A percentile compares a stretch with the other conserved stretches of the same genome.
phyloP scores from a whole-genome alignment of 768 basidiomycete species.

The Holtermanniella nyarrowii region DNA sequence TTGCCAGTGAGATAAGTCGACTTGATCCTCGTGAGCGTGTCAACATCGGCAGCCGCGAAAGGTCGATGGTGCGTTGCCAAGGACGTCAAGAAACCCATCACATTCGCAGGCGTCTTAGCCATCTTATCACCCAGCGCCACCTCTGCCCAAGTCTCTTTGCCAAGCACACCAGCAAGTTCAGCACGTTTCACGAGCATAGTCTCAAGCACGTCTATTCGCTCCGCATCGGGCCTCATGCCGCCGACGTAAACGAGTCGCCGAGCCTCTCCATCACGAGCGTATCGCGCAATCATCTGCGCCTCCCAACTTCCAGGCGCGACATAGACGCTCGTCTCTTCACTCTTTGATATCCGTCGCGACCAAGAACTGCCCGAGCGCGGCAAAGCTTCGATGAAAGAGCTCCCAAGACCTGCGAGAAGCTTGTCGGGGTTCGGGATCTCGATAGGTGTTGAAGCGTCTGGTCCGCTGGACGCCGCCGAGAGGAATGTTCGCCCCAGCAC shows the following conservation, averaged over 20 bases:
- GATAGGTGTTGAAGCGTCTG: constrained; percentile 18
- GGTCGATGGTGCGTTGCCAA: constrained; percentile 70
- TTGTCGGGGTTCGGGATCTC: constrained; percentile 36
- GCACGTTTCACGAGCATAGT: constrained; percentile 63
- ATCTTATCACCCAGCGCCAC: constrained; percentile 89
- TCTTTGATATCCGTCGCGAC: constrained; percentile 1
- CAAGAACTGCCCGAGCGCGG: constrained; percentile 9
- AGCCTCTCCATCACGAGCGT: constrained; percentile 73
- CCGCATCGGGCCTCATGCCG: constrained; percentile 56
- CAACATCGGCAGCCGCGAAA: constrained; percentile 61
- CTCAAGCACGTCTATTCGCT: constrained; percentile 70
- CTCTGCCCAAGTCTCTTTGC: constrained; percentile 72
- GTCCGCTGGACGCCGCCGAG: constrained; percentile 19
- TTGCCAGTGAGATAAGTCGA: constrained; percentile 52
- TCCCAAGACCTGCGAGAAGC: constrained; percentile 33
- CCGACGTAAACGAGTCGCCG: constrained; percentile 74
- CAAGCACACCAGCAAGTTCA: constrained; percentile 72
- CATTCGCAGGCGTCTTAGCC: constrained; percentile 91
- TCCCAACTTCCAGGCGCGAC: constrained; percentile 80
- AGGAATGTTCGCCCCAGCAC: constrained; percentile 78
- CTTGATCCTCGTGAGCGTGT: constrained; percentile 55
- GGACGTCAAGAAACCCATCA: constrained; percentile 70
- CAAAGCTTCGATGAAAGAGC: constrained; percentile 33
- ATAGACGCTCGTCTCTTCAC: constrained; percentile 36
- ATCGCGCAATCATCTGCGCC: constrained; percentile 85